These are phyloP conservation scores for Trametes sp. DNA, from an alignment of 1,284 basidiomycete species.

Conservation along the genomic window DNA sequence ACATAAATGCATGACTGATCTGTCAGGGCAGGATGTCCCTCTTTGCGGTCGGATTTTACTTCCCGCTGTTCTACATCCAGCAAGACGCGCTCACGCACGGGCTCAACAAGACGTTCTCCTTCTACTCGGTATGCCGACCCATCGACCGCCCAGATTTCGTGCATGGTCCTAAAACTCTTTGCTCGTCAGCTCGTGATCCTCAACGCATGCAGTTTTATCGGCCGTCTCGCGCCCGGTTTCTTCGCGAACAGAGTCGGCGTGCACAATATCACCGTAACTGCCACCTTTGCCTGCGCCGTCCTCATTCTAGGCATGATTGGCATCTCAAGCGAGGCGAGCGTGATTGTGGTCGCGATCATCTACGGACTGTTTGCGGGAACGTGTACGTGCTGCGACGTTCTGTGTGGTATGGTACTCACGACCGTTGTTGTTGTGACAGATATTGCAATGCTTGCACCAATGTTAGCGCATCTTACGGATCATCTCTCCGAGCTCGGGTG, in stretches of 20 bases:
- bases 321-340: slow-evolving; percentile 27
- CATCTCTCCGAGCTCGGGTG: slow-evolving; percentile 31
- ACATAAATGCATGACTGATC: too few relatives aligned
- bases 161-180: too few relatives aligned
- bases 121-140: slow-evolving; percentile 21
- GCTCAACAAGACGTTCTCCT: slow-evolving; percentile 28
- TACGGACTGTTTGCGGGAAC: slow-evolving; percentile 33
- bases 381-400: slow-evolving; percentile 17
- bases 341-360: slow-evolving; percentile 32
- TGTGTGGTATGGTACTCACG: not conserved
- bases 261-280: slow-evolving; percentile 19
- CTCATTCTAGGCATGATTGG: slow-evolving; percentile 32
- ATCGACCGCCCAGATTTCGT: too few relatives aligned
- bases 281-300: slow-evolving; percentile 18
- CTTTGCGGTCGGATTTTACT: slow-evolving; percentile 25
- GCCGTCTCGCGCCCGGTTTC: slow-evolving; percentile 23
- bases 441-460: slow-evolving; percentile 26
- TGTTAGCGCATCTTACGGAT: slow-evolving; percentile 25
- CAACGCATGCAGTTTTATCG: slow-evolving; percentile 23
- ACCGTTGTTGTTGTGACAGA: slow-evolving; percentile 11
- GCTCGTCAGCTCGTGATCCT: slow-evolving; percentile 21
- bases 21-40: slow-evolving; percentile 10
- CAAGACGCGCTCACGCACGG: slow-evolving; percentile 29
- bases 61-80: slow-evolving; percentile 31
- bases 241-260: slow-evolving; percentile 29